Percentiles rank a stretch among this genome's conserved stretches.
phyloP scores from a whole-genome alignment of 768 basidiomycete species.

The Mycena leptocephala region DNA sequence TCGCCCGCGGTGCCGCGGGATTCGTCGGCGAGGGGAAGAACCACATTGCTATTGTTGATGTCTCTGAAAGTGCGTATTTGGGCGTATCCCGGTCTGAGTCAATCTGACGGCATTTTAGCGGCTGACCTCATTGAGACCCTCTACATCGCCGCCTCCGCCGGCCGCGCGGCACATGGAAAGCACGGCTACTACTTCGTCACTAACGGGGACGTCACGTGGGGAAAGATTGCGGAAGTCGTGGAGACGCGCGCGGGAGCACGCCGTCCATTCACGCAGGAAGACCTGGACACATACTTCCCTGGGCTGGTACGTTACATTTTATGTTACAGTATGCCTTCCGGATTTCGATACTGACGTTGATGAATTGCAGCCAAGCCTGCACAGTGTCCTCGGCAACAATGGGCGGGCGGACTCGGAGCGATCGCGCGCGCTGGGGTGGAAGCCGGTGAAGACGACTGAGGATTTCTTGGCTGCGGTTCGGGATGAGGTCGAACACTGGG shows the following conservation, averaged over 20 bases:
- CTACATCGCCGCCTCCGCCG: neutral
- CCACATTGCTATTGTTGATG: neutral
- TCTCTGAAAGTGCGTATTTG: conserved; percentile 15
- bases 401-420: conserved; percentile 40
- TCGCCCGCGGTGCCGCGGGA: conserved; percentile 10
- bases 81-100: neutral
- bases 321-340: neutral
- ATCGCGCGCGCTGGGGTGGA: conserved; percentile 53
- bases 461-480: conserved; percentile 51
- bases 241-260: conserved; percentile 33
- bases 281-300: conserved; percentile 44
- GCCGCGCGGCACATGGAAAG: conserved; percentile 32
- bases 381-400: conserved; percentile 39
- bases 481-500: conserved; percentile 44
- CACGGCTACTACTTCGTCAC: conserved; percentile 45
- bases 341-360: neutral
- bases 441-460: conserved; percentile 48
- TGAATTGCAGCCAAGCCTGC: neutral
- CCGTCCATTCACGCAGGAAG: conserved; percentile 45
- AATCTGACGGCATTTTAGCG: neutral
- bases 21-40: conserved; percentile 22
- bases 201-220: conserved; percentile 33
- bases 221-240: conserved; percentile 30
- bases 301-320: neutral
- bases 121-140: conserved; percentile 18